Base-by-base conservation (phyloP, 208 protist species). In the Acanthamoeba castellanii region DNA sequence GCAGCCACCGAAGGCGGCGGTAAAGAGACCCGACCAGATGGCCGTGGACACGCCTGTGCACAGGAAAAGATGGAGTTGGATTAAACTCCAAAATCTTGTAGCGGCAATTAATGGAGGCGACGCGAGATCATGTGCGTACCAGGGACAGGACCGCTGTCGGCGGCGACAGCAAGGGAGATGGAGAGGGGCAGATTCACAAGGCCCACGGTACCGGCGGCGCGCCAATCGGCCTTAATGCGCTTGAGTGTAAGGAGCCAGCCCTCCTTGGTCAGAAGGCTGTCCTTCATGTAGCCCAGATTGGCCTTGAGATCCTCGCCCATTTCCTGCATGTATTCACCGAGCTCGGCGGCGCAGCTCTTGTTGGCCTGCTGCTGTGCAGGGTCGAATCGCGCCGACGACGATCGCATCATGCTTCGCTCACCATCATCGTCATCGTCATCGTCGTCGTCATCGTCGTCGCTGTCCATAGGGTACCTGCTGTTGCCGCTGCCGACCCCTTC, bases 161-260 rank as follows among this genome's bases (percentile, higher is more conserved):
- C 90, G 25, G 95, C 95, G 32, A 96, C 52, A 25, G 91, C 95
- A n/a, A 96, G 92, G 32, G 95, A 94, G 59, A 96, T 96, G 50
- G 95, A 96, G 16, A 96, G 92, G n/a, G 95, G 95, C 50, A 96
- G 42, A 64, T 96, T 96, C 2, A 96, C 95, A 37, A 95, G 74
- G 32, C 88, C 70, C 27, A 95, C 94, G 20, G 94, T 95, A 66
- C 55, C 42, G 37, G 57, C 94, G 37, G 66, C 59, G 22, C 78
- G 55, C 82, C 90, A 94, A 55, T 94, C 70, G 22, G 70, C 50
- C 90, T 85, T 94, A 4, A 84, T 50, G n/a, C 70, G 45, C 72
- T 94, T 92, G 34, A 92, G 87, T 5, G 87, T 92, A 0, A 92
- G 66, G 13, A 92, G 45, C 87, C 87, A 92, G 34, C 87, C 87